Evolutionary conservation across 345 rosid genomes (phyloP).

Genomic region (Citrus mangshanensis): DNA sequence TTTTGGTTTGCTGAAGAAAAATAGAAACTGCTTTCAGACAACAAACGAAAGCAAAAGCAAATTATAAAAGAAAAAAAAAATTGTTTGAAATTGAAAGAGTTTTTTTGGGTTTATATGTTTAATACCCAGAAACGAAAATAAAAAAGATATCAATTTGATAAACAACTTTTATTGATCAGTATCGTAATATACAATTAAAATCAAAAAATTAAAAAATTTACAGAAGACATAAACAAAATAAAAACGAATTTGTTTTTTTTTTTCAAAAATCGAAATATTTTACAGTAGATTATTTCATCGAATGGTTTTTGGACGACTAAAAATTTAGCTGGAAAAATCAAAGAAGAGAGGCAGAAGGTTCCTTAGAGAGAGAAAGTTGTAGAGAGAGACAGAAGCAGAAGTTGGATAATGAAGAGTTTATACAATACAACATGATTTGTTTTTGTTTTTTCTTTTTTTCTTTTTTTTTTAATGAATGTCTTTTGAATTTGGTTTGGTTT

Average conservation of each 20-base stretch:
- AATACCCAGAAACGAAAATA: constrained; percentile 8
- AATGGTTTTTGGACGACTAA: constrained; percentile 7
- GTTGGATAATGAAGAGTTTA: constrained; percentile 21
- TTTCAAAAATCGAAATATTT: neutral
- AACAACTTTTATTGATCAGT: neutral
- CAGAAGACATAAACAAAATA: neutral
- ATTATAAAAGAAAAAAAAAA: neutral
- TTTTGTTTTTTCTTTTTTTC: neutral
- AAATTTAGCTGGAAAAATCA: constrained; percentile 11
- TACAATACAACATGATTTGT: neutral
- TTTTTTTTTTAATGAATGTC: neutral
- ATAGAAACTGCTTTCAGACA: neutral
- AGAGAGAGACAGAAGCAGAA: neutral
- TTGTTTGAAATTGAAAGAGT: neutral
- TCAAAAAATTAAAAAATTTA: neutral
- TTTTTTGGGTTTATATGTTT: neutral
- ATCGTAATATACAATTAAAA: neutral
- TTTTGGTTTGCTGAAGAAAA: constrained; percentile 1
- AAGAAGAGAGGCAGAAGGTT: neutral
- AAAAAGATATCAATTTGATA: constrained; percentile 9
- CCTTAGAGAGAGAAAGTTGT: constrained; percentile 9
- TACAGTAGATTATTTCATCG: neutral
- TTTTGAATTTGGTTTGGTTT: neutral
- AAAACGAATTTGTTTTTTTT: neutral
- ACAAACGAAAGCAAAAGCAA: neutral